These are phyloP conservation scores for Trypanosoma melophagium DNA, from an alignment of 208 protist genomes.

Conservation along the genomic window DNA sequence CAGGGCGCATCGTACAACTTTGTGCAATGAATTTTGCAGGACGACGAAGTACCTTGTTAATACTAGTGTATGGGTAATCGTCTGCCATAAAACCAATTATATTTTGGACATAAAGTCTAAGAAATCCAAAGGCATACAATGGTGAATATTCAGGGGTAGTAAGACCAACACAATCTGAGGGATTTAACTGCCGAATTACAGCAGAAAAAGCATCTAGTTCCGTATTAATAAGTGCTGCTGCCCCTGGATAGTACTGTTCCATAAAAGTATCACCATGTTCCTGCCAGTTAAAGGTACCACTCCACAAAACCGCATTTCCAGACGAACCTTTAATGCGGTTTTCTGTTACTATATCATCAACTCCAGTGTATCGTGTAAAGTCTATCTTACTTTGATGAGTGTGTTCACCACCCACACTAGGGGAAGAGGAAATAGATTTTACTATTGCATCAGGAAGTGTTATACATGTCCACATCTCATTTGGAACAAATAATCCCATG, in stretches of 20 bases:
- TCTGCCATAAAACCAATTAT: slow-evolving; percentile 80
- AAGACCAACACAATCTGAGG: slow-evolving; percentile 66
- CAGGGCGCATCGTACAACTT: slow-evolving; percentile 71
- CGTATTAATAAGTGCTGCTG: slow-evolving; percentile 61
- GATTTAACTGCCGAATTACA: slow-evolving; percentile 50
- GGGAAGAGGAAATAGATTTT: slow-evolving; percentile 26
- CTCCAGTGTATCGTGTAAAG: slow-evolving; percentile 58
- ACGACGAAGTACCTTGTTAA: slow-evolving; percentile 81
- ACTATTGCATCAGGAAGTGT: slow-evolving; percentile 43
- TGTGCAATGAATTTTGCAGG: slow-evolving; percentile 81
- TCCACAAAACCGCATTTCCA: slow-evolving; percentile 42
- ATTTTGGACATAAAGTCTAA: slow-evolving; percentile 82
- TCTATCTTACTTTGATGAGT: slow-evolving; percentile 5
- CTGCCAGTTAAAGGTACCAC: slow-evolving; percentile 71
- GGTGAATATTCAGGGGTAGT: slow-evolving; percentile 52
- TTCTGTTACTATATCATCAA: slow-evolving; percentile 64
- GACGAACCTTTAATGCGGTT: slow-evolving; percentile 63
- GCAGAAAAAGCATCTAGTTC: slow-evolving; percentile 71
- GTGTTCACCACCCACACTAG: slow-evolving; percentile 22
- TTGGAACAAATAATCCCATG: slow-evolving; percentile 74
- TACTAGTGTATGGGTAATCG: slow-evolving; percentile 83
- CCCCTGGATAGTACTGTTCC: slow-evolving; percentile 88
- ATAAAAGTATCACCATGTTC: slow-evolving; percentile 68
- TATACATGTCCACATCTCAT: slow-evolving; percentile 62
- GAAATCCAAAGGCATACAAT: slow-evolving; percentile 65